Evolutionary conservation across 176 grass and related monocot genomes (phyloP).

Genomic region (Cenchrus fungigraminus): DNA sequence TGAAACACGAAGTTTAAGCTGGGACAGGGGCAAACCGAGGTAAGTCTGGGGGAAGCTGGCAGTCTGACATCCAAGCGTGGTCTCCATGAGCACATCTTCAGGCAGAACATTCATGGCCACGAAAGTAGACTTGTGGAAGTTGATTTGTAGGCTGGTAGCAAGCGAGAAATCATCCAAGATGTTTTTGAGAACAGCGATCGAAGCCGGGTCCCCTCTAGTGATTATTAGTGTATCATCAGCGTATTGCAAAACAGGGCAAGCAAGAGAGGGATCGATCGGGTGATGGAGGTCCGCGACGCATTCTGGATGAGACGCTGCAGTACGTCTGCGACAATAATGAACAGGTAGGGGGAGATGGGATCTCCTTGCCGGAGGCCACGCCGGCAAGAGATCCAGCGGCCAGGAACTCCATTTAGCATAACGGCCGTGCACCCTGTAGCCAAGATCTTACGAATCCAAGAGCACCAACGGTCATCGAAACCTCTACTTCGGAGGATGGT

Average conservation of each 20-base stretch:
- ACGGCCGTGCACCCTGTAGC: too few species aligned
- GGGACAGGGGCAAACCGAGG: not conserved
- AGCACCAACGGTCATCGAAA: too few species aligned
- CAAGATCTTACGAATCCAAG: too few species aligned
- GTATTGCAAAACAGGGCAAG: not conserved
- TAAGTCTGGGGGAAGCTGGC: not conserved
- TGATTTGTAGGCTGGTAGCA: not conserved
- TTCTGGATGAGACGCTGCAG: rapidly evolving
- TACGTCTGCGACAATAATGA: not conserved
- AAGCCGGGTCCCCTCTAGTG: rapidly evolving
- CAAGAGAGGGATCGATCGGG: rapidly evolving
- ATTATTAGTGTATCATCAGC: not conserved
- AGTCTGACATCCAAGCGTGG: rapidly evolving
- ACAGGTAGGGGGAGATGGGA: not conserved
- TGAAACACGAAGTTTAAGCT: rapidly evolving
- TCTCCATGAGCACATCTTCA: rapidly evolving
- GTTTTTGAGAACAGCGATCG: rapidly evolving
- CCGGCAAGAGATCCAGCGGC: not conserved
- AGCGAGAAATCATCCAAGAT: not conserved
- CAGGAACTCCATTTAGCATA: not conserved
- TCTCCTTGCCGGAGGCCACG: not conserved
- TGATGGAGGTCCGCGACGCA: rapidly evolving
- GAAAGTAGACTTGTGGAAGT: not conserved
- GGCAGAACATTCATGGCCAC: not conserved
- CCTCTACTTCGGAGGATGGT: too few species aligned